Conservation (phyloP, 371 early-diverging fungal genomes). For the Lichtheimia hyalospora region DNA sequence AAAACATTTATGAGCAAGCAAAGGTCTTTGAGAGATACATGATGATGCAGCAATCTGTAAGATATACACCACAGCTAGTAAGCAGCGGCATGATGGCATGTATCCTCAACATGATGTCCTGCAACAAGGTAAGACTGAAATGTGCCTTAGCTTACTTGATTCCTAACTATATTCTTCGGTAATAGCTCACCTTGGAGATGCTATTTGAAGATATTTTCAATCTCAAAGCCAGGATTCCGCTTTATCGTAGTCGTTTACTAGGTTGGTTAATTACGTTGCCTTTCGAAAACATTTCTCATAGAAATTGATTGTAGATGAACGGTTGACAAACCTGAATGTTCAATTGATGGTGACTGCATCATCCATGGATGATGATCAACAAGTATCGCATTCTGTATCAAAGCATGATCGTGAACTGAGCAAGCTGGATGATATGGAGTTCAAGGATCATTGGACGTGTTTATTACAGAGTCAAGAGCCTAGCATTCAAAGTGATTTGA, state of each 20-base stretch:
- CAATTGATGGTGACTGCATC: too few species aligned
- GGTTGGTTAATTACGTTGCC: too few species aligned
- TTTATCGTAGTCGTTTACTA: not conserved
- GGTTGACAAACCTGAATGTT: too few species aligned
- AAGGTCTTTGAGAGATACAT: constrained; percentile 23
- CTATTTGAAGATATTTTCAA: not conserved
- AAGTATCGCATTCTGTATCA: too few species aligned
- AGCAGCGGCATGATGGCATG: constrained; percentile 42
- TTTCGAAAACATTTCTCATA: too few species aligned
- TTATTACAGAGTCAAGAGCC: not conserved
- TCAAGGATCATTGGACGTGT: too few species aligned
- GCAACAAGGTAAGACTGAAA: constrained; percentile 23
- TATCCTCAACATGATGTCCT: constrained; percentile 22
- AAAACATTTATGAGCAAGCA: constrained; percentile 28
- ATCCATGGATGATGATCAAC: too few species aligned
- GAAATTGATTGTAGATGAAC: too few species aligned
- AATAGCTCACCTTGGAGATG: not conserved
- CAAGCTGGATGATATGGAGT: too few species aligned
- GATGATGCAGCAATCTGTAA: not conserved
- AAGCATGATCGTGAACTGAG: too few species aligned
- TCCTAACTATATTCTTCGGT: too few species aligned
- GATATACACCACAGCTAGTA: constrained; percentile 7
- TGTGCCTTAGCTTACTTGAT: not conserved
- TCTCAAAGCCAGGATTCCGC: not conserved
- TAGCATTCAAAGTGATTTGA: not conserved